Evolutionary conservation across 2,329 filamentous ascomycete species (phyloP).

Genomic region (Xylaria sp.): DNA sequence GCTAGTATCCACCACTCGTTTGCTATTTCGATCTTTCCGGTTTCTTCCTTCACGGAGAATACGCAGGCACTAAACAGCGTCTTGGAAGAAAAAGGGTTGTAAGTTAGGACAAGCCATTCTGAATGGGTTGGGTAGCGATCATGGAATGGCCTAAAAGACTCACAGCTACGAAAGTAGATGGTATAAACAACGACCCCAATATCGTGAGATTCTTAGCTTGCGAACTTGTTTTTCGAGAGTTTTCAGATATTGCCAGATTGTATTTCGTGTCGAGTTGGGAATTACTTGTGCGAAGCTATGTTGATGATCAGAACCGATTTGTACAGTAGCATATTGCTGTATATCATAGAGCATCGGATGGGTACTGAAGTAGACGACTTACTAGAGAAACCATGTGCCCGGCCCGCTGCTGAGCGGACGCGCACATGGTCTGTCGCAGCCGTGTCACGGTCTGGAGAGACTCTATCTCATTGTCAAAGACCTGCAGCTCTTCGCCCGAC

Average conservation of each 20-base stretch:
- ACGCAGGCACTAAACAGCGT: constrained; percentile 19
- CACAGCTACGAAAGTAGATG: constrained; percentile 20
- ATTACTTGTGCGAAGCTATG: constrained; percentile 22
- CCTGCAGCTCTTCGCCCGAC: constrained; percentile 11
- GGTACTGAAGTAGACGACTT: too few relatives aligned
- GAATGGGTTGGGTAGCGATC: constrained; percentile 6
- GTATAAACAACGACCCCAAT: constrained; percentile 23
- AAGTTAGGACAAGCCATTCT: constrained; percentile 22
- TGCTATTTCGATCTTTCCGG: constrained; percentile 14
- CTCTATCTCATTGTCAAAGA: constrained; percentile 16
- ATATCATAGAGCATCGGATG: too few relatives aligned
- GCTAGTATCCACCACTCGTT: constrained; percentile 1
- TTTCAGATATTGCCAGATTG: constrained; percentile 19
- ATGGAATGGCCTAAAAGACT: constrained; percentile 19
- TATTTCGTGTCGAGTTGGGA: constrained; percentile 9
- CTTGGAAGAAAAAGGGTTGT: constrained; percentile 9
- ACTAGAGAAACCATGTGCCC: constrained; percentile 23
- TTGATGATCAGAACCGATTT: too few relatives aligned
- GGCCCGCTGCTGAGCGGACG: constrained; percentile 7
- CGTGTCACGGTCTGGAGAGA: constrained; percentile 12
- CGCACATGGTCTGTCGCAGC: constrained; percentile 9
- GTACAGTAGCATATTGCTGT: too few relatives aligned
- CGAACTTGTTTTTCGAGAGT: constrained; percentile 19
- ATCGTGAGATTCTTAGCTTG: constrained; percentile 24
- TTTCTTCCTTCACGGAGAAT: background rate